Evolutionary conservation across 345 rosid species (phyloP), one percentile per base, ranked within the genome.

Genomic region (Arabis alpina): DNA sequence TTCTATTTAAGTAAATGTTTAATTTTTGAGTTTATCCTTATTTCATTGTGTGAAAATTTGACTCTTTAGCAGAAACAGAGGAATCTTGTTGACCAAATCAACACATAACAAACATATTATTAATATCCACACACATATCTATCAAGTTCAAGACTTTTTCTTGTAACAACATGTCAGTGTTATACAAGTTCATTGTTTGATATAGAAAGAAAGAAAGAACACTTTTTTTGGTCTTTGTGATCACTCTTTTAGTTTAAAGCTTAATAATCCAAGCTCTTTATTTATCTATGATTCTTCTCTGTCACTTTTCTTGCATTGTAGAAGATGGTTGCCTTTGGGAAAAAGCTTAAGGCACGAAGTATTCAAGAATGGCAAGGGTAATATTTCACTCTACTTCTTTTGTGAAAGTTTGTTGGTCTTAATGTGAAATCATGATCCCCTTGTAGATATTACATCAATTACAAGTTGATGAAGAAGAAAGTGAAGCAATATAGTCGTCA

Each of bases 381-480:
- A 54, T 12, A 2, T 27, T 40, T 58, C n/a, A 0, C 16, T 2
- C 8, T 5, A 30, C 74, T 70, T 12, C 3, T 37, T 23, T 34
- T 2, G 3, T 16, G 3, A 28, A 28, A n/a, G 16, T 51, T 30
- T 36, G 10, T 36, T 10, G 10, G 16, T 54, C 11, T 16, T 63
- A 56, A 61, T 74, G 64, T 43, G 37, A 3, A 25, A 15, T 50
- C 43, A 40, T 3, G 1, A 43, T 30, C 19, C 19, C 3, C 9
- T 45, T 80, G 45, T 80, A 93, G 99, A 56, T 91, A 85, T 71
- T 91, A 94, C 75, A 94, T 94, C 69, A 91, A 91, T 81, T 94
- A 94, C 67, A 94, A 94, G 65, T 52, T 89, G 63, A 94, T 94
- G 99, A 94, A 94, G 87, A 91, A 94, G 83, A 94, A 66, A 76